These are phyloP conservation scores for Hordeum marinum DNA, from an alignment of 176 grass and related monocot genomes.

Conservation along the genomic window DNA sequence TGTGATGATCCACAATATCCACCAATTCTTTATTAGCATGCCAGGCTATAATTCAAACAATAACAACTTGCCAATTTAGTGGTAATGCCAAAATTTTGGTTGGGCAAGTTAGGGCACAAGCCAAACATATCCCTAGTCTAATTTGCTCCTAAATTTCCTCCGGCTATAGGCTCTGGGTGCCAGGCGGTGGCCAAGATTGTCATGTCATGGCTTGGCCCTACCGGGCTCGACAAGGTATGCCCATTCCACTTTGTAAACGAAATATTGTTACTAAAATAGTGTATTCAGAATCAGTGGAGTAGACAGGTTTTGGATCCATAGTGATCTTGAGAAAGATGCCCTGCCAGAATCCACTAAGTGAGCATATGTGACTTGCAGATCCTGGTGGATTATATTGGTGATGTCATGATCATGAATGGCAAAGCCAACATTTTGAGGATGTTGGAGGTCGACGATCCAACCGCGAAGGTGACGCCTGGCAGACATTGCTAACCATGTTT, in stretches of 20 bases:
- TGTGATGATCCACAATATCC: no score
- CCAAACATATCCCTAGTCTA: neutral
- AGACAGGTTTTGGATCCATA: neutral
- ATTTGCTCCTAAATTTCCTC: neutral
- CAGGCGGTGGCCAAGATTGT: conserved; percentile 92
- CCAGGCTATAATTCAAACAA: no score
- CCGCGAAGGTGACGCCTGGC: conserved; percentile 59
- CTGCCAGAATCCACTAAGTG: conserved; percentile 2
- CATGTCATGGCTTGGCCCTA: conserved; percentile 80
- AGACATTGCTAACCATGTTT: neutral
- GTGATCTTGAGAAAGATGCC: no score
- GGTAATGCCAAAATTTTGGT: no score
- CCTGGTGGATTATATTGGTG: conserved; percentile 90
- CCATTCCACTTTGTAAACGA: no score
- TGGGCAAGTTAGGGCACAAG: no score
- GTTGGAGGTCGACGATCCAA: conserved; percentile 90
- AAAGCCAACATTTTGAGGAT: conserved; percentile 88
- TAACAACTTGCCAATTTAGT: no score
- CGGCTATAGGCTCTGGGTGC: conserved; percentile 65
- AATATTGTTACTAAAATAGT: rapidly evolving
- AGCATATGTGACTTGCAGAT: conserved; percentile 39
- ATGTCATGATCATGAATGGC: conserved; percentile 95
- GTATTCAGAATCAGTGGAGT: neutral
- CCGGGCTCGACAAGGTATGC: conserved; percentile 83
- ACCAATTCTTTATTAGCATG: no score